Conservation (phyloP, 2,329 filamentous ascomycete species). For the Cytospora schulzeri region DNA sequence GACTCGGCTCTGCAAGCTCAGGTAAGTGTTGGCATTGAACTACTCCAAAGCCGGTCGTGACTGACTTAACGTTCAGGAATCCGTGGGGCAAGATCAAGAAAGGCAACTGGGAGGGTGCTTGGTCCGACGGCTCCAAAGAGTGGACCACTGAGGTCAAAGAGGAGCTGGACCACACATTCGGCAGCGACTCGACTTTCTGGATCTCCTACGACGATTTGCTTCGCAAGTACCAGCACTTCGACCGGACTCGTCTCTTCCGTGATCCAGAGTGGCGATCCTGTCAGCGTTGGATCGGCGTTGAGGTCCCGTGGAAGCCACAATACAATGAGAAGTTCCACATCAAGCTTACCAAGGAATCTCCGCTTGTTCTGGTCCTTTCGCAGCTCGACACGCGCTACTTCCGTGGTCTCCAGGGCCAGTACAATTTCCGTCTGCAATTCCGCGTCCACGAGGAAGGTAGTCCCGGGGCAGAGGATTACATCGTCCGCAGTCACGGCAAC, state of each 20-base stretch:
- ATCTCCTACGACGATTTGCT: slow-evolving; percentile 61
- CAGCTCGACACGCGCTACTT: slow-evolving; percentile 63
- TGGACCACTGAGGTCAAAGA: slow-evolving; percentile 82
- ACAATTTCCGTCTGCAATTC: slow-evolving; percentile 56
- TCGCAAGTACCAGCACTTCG: slow-evolving; percentile 59
- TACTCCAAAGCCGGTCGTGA: fast-evolving
- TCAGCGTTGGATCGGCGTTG: slow-evolving; percentile 44
- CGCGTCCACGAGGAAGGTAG: slow-evolving; percentile 52
- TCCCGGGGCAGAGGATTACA: slow-evolving; percentile 50
- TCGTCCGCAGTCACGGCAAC: slow-evolving; percentile 55
- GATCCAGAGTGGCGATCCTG: slow-evolving; percentile 56
- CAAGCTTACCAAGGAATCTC: slow-evolving; percentile 49
- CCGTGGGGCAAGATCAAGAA: slow-evolving; percentile 80
- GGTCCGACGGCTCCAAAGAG: slow-evolving; percentile 79
- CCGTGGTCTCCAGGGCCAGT: slow-evolving; percentile 58
- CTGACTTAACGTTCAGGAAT: slow-evolving; percentile 52
- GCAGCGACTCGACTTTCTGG: slow-evolving; percentile 72
- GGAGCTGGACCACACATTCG: slow-evolving; percentile 72
- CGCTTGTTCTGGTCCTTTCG: slow-evolving; percentile 57
- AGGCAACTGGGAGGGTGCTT: slow-evolving; percentile 78
- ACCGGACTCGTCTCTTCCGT: slow-evolving; percentile 60
- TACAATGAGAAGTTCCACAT: slow-evolving; percentile 61
- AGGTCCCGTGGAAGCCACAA: slow-evolving; percentile 57
- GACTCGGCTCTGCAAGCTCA: slow-evolving; percentile 64
- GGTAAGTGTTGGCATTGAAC: slow-evolving; percentile 30